A percentile compares a stretch with the other conserved stretches of the same genome.
These are phyloP conservation scores for Plasmodium malariae DNA, from an alignment of 169 alveolate genomes.

Conservation along the genomic window DNA sequence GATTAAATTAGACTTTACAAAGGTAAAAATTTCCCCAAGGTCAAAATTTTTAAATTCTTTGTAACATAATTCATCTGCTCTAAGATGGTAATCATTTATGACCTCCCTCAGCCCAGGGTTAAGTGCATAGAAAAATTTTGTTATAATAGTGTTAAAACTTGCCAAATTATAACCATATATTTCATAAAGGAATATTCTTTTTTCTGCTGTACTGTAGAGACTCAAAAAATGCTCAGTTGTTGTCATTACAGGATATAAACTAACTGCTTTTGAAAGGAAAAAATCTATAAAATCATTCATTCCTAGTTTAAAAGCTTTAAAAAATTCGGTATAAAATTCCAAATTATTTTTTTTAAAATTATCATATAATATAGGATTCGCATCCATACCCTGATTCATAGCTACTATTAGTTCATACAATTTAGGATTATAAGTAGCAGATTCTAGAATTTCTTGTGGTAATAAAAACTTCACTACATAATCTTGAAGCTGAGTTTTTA, in stretches of 20 bases:
- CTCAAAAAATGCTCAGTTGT: background rate
- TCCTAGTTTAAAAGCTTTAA: constrained; percentile 18
- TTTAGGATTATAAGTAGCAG: background rate
- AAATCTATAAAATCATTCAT: constrained; percentile 11
- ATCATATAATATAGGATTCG: constrained; percentile 4
- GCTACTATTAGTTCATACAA: constrained; percentile 21
- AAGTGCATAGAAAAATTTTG: constrained; percentile 10
- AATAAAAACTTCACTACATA: constrained; percentile 8
- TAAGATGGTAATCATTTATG: background rate
- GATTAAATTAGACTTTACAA: background rate
- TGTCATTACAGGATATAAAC: background rate
- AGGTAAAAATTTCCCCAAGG: constrained; percentile 1
- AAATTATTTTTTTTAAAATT: constrained; percentile 21
- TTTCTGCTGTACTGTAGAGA: background rate
- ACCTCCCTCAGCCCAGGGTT: constrained; percentile 15
- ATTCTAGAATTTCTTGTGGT: background rate
- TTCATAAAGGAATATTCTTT: background rate
- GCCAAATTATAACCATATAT: background rate
- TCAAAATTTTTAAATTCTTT: constrained; percentile 12
- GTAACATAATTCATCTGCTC: background rate
- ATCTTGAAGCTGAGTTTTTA: constrained; percentile 10
- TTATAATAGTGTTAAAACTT: background rate
- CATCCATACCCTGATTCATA: constrained; percentile 26
- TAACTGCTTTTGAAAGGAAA: background rate
- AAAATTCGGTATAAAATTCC: background rate